A percentile compares a stretch with the other conserved stretches of the same genome.
Conservation (phyloP, 2,329 filamentous ascomycete species). For the Calonectria leucothoes region DNA sequence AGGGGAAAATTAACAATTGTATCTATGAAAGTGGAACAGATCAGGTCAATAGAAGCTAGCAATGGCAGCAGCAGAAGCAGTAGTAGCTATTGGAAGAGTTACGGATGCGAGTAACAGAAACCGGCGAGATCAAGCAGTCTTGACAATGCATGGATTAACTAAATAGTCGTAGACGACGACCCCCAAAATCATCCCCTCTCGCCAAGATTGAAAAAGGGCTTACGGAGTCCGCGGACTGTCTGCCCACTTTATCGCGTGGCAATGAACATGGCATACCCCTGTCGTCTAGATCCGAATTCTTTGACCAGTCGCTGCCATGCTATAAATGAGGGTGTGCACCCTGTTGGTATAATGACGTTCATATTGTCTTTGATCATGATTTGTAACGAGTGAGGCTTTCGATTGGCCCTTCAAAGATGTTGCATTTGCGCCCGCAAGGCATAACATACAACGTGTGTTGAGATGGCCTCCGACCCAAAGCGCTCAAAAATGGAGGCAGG, state of each 20-base stretch:
- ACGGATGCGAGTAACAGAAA: no score
- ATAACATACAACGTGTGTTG: no score
- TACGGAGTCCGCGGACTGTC: not conserved
- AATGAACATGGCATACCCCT: not conserved
- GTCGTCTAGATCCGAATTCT: not conserved
- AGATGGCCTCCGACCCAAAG: not conserved
- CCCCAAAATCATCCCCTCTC: not conserved
- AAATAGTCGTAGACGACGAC: no score
- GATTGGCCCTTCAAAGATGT: not conserved
- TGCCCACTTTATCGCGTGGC: not conserved
- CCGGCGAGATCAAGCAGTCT: not conserved
- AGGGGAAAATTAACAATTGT: no score
- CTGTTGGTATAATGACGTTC: not conserved
- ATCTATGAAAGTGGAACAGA: no score
- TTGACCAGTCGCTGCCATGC: not conserved
- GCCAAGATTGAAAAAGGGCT: not conserved
- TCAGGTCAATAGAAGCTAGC: no score
- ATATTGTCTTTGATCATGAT: not conserved
- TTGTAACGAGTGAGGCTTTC: not conserved
- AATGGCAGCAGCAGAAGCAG: no score
- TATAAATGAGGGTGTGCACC: not conserved
- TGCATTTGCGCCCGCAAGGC: no score
- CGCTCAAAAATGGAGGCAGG: not conserved
- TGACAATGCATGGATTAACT: no score
- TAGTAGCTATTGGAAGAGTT: no score